phyloP scores from a whole-genome alignment of 306 rosid species.

The Cajanus cajan region DNA sequence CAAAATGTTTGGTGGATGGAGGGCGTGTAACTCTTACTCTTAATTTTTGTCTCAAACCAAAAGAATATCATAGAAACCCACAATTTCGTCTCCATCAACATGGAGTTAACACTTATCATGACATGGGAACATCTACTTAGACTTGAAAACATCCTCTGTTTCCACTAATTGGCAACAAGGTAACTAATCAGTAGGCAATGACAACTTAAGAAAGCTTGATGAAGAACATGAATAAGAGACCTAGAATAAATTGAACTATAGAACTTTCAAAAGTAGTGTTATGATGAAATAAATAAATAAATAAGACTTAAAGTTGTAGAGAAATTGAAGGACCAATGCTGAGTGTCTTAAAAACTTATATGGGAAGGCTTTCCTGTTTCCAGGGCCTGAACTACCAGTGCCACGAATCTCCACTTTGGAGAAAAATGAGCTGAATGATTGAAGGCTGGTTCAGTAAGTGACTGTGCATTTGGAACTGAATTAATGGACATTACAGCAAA shows the following conservation, averaged over 20 bases:
- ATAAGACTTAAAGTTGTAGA: not conserved
- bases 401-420: not conserved
- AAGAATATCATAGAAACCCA: too few relatives aligned
- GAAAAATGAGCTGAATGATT: not conserved
- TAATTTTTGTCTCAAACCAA: too few relatives aligned
- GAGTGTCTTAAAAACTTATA: not conserved
- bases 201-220: not conserved
- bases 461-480: not conserved
- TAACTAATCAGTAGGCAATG: not conserved
- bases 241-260: too few relatives aligned
- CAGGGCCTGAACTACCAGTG: not conserved
- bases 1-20: too few relatives aligned
- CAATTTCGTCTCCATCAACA: too few relatives aligned
- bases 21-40: too few relatives aligned
- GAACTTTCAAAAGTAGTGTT: not conserved
- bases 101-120: not conserved
- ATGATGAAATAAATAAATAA: not conserved
- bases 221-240: not conserved
- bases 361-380: not conserved
- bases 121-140: not conserved
- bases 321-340: not conserved
- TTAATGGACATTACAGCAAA: not conserved
- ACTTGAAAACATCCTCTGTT: too few relatives aligned
- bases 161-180: too few relatives aligned
- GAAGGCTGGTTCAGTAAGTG: not conserved